phyloP scores from a whole-genome alignment of 2,329 filamentous ascomycete species.

The Thielaviopsis punctulata region DNA sequence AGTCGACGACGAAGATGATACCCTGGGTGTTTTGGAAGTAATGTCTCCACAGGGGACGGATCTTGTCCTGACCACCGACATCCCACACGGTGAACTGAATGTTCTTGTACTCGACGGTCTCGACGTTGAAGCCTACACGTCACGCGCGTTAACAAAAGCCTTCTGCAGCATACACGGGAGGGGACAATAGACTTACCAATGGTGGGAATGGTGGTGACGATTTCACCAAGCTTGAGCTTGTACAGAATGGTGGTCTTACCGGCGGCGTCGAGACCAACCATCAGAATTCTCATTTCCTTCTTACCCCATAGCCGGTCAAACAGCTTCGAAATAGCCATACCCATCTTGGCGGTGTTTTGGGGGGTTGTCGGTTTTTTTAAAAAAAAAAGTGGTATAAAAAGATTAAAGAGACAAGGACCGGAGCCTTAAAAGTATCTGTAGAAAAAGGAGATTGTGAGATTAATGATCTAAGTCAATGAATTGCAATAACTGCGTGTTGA shows the following conservation, averaged over 20 bases:
- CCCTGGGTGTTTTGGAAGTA: slow-evolving; percentile 98
- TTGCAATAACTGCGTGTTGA: not conserved
- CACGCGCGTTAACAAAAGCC: not conserved
- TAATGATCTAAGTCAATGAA: not conserved
- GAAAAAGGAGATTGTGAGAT: slow-evolving; percentile 1
- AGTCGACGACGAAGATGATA: slow-evolving; percentile 97
- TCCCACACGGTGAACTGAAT: slow-evolving; percentile 99
- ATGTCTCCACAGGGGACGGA: slow-evolving; percentile 96
- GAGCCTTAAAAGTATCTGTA: slow-evolving; percentile 7
- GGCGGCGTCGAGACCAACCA: slow-evolving; percentile 87
- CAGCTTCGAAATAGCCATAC: slow-evolving; percentile 49
- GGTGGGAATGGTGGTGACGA: slow-evolving; percentile 96
- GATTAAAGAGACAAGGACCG: slow-evolving; percentile 8
- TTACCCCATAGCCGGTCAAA: slow-evolving; percentile 69
- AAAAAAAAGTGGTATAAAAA: slow-evolving; percentile 8
- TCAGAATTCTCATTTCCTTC: slow-evolving; percentile 95
- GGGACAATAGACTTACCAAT: slow-evolving; percentile 46
- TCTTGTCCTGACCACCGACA: slow-evolving; percentile 93
- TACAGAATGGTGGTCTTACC: slow-evolving; percentile 66
- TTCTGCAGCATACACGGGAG: not conserved
- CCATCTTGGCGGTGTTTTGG: slow-evolving; percentile 30
- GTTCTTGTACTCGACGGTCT: slow-evolving; percentile 96
- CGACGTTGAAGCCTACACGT: slow-evolving; percentile 77
- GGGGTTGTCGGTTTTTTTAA: slow-evolving; percentile 15
- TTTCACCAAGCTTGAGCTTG: slow-evolving; percentile 71